Conservation (phyloP, 1,284 basidiomycete species). For the Ceratobasidium sp. region DNA sequence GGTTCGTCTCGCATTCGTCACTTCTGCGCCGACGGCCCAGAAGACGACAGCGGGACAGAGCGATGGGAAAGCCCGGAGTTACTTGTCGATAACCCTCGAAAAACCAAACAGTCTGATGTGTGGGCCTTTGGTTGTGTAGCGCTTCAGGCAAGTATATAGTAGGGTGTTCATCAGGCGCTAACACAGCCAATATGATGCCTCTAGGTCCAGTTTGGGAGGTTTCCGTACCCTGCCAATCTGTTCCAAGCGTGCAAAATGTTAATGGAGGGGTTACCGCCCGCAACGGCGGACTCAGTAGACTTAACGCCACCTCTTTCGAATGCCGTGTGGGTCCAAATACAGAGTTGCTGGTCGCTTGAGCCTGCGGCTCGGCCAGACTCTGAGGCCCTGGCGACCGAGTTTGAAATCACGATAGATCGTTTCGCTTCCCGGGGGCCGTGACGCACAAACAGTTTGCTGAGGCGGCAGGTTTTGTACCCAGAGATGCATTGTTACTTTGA, state of each 20-base stretch:
- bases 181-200: background rate
- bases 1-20: slow-evolving; percentile 3
- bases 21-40: slow-evolving; percentile 3
- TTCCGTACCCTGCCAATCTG: background rate
- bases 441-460: background rate
- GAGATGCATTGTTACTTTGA: no score
- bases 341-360: background rate
- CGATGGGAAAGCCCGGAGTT: slow-evolving; percentile 15
- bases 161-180: background rate
- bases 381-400: background rate
- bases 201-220: background rate
- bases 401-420: background rate
- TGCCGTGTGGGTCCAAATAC: background rate
- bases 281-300: background rate
- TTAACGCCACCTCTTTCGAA: background rate
- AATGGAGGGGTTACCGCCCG: background rate
- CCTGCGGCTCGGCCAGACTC: background rate
- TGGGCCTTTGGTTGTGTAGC: slow-evolving; percentile 22
- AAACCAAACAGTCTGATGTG: background rate
- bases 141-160: background rate
- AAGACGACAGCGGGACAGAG: background rate
- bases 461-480: background rate
- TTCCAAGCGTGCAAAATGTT: background rate
- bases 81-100: no score
- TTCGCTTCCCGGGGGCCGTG: no score